Conservation (phyloP, 352 stramenopile species). For the Phytophthora meadii region DNA sequence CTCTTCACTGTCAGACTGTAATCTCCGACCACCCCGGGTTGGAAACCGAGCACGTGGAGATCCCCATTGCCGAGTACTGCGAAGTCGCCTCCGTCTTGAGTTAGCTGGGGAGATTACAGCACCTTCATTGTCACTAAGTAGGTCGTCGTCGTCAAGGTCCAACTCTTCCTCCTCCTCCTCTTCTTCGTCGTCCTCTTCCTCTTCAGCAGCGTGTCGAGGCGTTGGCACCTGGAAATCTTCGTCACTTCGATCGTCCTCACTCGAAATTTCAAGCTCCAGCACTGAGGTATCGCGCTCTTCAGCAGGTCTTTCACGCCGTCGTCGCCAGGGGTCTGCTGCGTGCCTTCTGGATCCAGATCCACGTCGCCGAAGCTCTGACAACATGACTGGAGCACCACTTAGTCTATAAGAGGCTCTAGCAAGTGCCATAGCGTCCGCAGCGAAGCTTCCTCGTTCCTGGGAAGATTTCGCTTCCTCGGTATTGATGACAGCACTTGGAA, state of each 20-base stretch:
- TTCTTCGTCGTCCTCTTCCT: conserved; percentile 66
- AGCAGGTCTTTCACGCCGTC: conserved; percentile 46
- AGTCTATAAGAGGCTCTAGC: conserved; percentile 68
- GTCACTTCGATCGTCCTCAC: conserved; percentile 86
- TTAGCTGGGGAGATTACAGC: conserved; percentile 47
- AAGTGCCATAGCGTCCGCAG: conserved; percentile 31
- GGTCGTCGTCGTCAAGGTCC: conserved; percentile 52
- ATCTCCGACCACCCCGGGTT: conserved; percentile 45
- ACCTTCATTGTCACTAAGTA: conserved; percentile 59
- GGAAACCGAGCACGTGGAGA: conserved; percentile 35
- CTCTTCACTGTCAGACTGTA: conserved; percentile 31
- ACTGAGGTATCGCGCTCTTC: conserved; percentile 88
- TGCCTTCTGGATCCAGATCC: conserved; percentile 31
- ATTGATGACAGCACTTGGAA: conserved; percentile 56
- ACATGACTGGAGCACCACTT: conserved; percentile 71
- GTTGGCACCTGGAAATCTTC: conserved; percentile 84
- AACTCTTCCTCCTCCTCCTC: conserved; percentile 63
- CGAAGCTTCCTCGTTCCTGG: conserved; percentile 12
- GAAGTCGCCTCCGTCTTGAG: conserved; percentile 43
- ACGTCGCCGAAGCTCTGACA: conserved; percentile 70
- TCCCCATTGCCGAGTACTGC: conserved; percentile 36
- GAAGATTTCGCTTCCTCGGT: conserved; percentile 9
- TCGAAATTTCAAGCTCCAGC: conserved; percentile 85
- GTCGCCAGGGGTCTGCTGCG: conserved; percentile 25
- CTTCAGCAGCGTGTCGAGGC: conserved; percentile 52